Conservation (phyloP, 371 early-diverging fungal genomes). For the Mucor indicus region DNA sequence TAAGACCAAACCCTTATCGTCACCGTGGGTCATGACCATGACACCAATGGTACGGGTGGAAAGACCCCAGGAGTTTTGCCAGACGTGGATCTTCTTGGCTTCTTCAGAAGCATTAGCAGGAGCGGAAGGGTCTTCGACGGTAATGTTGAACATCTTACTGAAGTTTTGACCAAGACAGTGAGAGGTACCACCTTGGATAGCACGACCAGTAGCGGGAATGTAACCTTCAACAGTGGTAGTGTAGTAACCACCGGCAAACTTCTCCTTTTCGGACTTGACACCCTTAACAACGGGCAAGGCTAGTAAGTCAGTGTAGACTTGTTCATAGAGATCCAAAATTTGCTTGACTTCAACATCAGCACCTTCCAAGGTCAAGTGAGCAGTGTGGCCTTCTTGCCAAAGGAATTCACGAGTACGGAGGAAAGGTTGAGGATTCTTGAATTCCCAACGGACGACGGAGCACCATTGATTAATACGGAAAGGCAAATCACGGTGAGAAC, state of each 20-base stretch:
- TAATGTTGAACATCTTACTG: conserved; percentile 93
- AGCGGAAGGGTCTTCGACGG: conserved; percentile 45
- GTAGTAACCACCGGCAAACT: conserved; percentile 99
- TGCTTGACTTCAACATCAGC: conserved; percentile 92
- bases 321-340: conserved; percentile 95
- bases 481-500: conserved; percentile 98
- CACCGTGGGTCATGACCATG: conserved; percentile 99
- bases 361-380: conserved; percentile 89
- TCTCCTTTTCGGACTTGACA: conserved; percentile 99
- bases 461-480: conserved; percentile 99
- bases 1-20: conserved; percentile 98
- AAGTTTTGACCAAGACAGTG: conserved; percentile 99
- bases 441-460: conserved; percentile 99
- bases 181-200: conserved; percentile 99
- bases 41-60: conserved; percentile 99
- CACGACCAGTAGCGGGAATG: conserved; percentile 98
- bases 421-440: conserved; percentile 99
- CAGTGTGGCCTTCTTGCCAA: conserved; percentile 99
- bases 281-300: conserved; percentile 99
- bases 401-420: conserved; percentile 99
- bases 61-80: conserved; percentile 99
- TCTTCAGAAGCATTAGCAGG: conserved; percentile 38
- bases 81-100: conserved; percentile 73
- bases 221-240: conserved; percentile 99
- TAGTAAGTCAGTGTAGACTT: conserved; percentile 96